Percentiles rank a stretch among this genome's conserved stretches.
These are phyloP conservation scores for Stellera chamaejasme DNA, from an alignment of 345 rosid species.

Conservation along the genomic window DNA sequence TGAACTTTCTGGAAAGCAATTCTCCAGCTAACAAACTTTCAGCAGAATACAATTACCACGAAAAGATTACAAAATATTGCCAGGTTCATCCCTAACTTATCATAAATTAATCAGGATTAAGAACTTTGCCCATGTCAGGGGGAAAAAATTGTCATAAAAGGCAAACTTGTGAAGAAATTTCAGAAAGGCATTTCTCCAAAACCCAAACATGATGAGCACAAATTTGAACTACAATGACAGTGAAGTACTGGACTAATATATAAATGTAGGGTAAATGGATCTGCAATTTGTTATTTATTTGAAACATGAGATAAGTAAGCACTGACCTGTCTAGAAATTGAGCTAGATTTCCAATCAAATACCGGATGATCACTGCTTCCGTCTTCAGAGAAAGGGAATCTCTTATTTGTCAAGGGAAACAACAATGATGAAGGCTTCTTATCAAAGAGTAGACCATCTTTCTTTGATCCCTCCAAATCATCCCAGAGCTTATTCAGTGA, in stretches of 20 bases:
- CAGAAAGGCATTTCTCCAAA: too few species aligned
- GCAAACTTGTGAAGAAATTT: too few species aligned
- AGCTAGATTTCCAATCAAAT: conserved; percentile 74
- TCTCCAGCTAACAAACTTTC: not conserved
- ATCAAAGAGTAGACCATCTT: conserved; percentile 41
- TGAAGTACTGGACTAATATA: too few species aligned
- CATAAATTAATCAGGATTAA: too few species aligned
- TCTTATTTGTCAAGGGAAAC: conserved; percentile 63
- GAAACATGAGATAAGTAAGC: conserved; percentile 7
- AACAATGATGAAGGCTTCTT: conserved; percentile 57
- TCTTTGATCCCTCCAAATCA: conserved; percentile 46
- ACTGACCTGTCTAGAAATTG: conserved; percentile 64
- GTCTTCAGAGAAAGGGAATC: conserved; percentile 60
- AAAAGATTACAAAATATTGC: too few species aligned
- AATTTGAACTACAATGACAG: too few species aligned
- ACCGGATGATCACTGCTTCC: conserved; percentile 53
- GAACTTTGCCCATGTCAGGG: too few species aligned
- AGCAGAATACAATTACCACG: too few species aligned
- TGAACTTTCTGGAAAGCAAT: not conserved
- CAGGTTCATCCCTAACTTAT: too few species aligned
- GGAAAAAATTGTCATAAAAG: too few species aligned
- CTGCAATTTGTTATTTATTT: not conserved
- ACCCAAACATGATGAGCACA: too few species aligned
- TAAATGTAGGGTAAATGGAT: too few species aligned
- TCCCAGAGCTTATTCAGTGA: conserved; percentile 77